Base-by-base conservation (phyloP, 1,139 yeast genomes). In the Geotrichum candidum region DNA sequence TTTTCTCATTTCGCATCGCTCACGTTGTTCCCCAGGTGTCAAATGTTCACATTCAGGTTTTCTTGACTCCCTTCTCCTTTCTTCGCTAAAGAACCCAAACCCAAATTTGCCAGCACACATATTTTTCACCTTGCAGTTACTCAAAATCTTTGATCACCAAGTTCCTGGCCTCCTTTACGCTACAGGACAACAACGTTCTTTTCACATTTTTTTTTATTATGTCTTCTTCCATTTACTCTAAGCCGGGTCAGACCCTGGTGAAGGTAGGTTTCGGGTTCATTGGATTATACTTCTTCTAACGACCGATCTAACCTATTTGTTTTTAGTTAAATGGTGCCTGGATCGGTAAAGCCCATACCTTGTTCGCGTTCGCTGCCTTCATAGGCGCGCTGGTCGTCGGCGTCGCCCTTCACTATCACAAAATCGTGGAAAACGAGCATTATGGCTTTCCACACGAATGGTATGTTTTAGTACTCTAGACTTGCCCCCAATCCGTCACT, bases 401-500 rank as follows among this genome's bases (percentile, higher is more conserved):
- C 4, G 83, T 84, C 66, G 78, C 78, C 63, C 79, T 91, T 18
- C 97, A 91, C 74, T 91, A 86, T 73, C 78, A 87, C 65, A 92
- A 94, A 73, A 94, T 94, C 70, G 97, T 94, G 13, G 80, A 86
- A 69, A 94, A 94, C 73, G 87, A 94, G 54, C 84, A 84, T 65
- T 92, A 80, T 71, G 96, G 96, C 0, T 94, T 90, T 72, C 99
- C 99, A 1, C 95, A 91, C 64, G 99, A 94, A 75, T 94, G 99
- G 99, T 66, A 51, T n/a, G 66, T 23, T 18, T 9, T 13, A 18
- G 22, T 22, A 25, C 10, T 38, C 9, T 53, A 9, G 4, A 22
- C 41, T 35, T 27, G 1, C 6, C 22, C 2, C 11, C 13, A 9
- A 45, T 22, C 25, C 7, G 3, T 33, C 13, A 18, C 9, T 22